Evolutionary conservation across 495 filamentous ascomycete genomes (phyloP).

Genomic region (Halenospora varia): DNA sequence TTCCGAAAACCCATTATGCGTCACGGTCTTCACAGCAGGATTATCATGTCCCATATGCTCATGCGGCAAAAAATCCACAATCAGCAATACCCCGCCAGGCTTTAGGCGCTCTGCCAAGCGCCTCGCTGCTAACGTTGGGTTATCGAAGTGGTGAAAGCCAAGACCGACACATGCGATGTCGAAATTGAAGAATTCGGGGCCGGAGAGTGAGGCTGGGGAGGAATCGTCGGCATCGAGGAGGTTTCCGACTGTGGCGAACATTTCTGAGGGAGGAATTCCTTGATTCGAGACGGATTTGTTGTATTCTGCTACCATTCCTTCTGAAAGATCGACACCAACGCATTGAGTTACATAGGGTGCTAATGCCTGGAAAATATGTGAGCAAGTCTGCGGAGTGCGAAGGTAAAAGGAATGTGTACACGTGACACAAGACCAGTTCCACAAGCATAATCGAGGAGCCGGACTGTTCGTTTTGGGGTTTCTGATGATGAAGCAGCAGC

Average conservation of each 20-base stretch:
- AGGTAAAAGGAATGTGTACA: constrained; percentile 10
- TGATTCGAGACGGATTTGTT: constrained; percentile 21
- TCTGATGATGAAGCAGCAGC: neutral
- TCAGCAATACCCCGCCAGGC: constrained; percentile 31
- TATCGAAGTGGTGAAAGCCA: constrained; percentile 26
- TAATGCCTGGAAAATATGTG: constrained; percentile 16
- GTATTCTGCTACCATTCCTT: constrained; percentile 24
- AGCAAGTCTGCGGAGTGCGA: neutral
- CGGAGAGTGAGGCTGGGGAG: constrained; percentile 5
- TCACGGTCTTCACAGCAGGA: constrained; percentile 20
- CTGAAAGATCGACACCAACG: constrained; percentile 24
- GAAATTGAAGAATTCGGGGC: constrained; percentile 20
- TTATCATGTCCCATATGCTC: neutral
- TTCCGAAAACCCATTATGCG: constrained; percentile 21
- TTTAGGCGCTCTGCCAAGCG: constrained; percentile 38
- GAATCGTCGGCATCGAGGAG: constrained; percentile 14
- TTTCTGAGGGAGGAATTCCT: constrained; percentile 23
- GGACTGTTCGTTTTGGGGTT: constrained; percentile 8
- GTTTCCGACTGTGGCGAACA: constrained; percentile 23
- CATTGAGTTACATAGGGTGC: constrained; percentile 22
- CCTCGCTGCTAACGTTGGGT: constrained; percentile 18
- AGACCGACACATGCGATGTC: constrained; percentile 26
- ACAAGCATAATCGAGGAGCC: constrained; percentile 28
- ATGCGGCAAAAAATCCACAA: constrained; percentile 29
- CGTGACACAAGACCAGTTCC: constrained; percentile 26